Conservation (phyloP, 2,329 filamentous ascomycete species). For the Paraphaeosphaeria minitans region DNA sequence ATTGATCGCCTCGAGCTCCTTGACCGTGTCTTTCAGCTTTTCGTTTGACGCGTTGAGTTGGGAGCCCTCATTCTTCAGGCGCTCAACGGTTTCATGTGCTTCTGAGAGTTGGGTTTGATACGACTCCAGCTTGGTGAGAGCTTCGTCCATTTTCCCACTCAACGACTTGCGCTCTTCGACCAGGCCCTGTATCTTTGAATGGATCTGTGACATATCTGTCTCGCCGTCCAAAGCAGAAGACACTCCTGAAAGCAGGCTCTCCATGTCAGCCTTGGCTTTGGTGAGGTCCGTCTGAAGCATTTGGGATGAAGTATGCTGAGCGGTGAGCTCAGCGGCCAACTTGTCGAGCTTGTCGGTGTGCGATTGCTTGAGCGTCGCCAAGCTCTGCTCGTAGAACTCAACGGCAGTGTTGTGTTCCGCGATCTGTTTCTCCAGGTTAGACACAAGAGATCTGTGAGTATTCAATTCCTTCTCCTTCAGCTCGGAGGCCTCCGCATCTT, state of each 20-base stretch:
- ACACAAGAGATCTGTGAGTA: constrained; percentile 57
- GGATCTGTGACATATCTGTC: constrained; percentile 51
- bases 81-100: constrained; percentile 44
- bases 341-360: constrained; percentile 62
- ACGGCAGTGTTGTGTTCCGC: constrained; percentile 61
- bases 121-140: constrained; percentile 49
- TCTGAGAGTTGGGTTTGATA: constrained; percentile 51
- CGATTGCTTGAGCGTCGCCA: constrained; percentile 59
- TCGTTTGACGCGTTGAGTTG: background rate
- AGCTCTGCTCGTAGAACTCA: constrained; percentile 58
- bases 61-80: constrained; percentile 48
- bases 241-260: constrained; percentile 66
- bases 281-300: constrained; percentile 62
- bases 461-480: constrained; percentile 58
- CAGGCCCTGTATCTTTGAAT: constrained; percentile 50
- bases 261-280: constrained; percentile 63
- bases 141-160: constrained; percentile 48
- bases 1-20: constrained; percentile 55
- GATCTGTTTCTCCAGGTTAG: constrained; percentile 62
- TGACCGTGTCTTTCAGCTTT: constrained; percentile 26
- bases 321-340: constrained; percentile 40
- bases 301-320: constrained; percentile 38
- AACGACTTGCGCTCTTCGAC: constrained; percentile 54
- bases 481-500: constrained; percentile 66
- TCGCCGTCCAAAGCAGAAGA: constrained; percentile 69